phyloP scores from a whole-genome alignment of 1,284 basidiomycete genomes.

The Boletus semigastroideus region DNA sequence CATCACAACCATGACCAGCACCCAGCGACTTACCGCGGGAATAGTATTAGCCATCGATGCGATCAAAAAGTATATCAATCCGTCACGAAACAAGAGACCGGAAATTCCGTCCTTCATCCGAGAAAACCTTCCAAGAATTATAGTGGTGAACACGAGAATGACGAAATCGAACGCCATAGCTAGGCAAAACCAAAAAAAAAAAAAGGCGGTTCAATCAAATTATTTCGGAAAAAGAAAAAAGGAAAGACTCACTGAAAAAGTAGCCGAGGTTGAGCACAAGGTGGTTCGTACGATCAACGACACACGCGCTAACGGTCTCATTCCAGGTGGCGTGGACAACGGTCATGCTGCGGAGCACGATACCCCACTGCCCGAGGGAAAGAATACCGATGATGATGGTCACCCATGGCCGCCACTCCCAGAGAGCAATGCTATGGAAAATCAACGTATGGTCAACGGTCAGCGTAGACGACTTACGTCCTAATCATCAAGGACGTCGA shows the following conservation, averaged over 20 bases:
- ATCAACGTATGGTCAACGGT: not conserved
- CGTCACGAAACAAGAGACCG: slow-evolving; percentile 71
- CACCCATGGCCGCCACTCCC: slow-evolving; percentile 57
- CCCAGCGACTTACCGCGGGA: slow-evolving; percentile 57
- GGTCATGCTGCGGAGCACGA: slow-evolving; percentile 67
- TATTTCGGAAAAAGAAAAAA: not conserved
- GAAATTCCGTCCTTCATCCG: slow-evolving; percentile 48
- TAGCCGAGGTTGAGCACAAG: slow-evolving; percentile 61
- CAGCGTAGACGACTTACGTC: slow-evolving; percentile 44
- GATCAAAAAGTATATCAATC: slow-evolving; percentile 64
- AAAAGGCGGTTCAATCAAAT: not conserved
- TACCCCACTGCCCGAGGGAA: slow-evolving; percentile 61
- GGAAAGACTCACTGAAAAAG: slow-evolving; percentile 57
- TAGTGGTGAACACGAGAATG: slow-evolving; percentile 54
- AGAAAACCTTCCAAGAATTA: slow-evolving; percentile 50
- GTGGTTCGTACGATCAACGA: slow-evolving; percentile 47
- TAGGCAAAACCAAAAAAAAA: slow-evolving; percentile 21
- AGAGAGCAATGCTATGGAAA: slow-evolving; percentile 57
- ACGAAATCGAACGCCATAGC: slow-evolving; percentile 69
- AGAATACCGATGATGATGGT: slow-evolving; percentile 49
- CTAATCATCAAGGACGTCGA: slow-evolving; percentile 65
- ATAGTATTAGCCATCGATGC: slow-evolving; percentile 65
- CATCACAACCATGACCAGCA: not conserved
- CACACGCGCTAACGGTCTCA: slow-evolving; percentile 38
- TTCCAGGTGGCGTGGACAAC: slow-evolving; percentile 59